Percentiles rank a stretch among this genome's conserved stretches.
Conservation (phyloP, 2,329 filamentous ascomycete species). For the Colletotrichum orchidophilum region DNA sequence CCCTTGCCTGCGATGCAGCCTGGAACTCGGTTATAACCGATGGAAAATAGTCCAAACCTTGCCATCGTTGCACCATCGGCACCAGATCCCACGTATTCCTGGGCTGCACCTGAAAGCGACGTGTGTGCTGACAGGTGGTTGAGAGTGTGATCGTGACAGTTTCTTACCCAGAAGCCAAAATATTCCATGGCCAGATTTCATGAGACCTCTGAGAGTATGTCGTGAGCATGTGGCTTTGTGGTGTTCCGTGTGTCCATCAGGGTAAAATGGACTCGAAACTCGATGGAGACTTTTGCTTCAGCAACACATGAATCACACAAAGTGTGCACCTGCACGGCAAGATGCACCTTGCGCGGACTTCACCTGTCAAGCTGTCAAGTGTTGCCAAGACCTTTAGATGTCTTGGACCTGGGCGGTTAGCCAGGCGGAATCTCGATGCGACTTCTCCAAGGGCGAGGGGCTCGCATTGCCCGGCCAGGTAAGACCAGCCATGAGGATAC, state of each 20-base stretch:
- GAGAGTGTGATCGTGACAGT: background rate
- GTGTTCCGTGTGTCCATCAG: background rate
- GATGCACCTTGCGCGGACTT: background rate
- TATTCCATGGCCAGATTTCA: background rate
- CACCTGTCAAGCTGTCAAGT: background rate
- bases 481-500: background rate
- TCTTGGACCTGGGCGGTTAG: background rate
- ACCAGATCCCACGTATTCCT: background rate
- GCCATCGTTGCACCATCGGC: background rate
- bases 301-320: background rate
- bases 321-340: background rate
- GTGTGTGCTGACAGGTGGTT: background rate
- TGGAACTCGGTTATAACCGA: conserved; percentile 12
- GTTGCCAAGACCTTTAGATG: background rate
- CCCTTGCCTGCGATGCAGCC: conserved; percentile 11
- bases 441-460: background rate
- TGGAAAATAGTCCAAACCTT: background rate
- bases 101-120: background rate
- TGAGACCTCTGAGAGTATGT: background rate
- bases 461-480: background rate
- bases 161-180: background rate
- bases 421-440: background rate
- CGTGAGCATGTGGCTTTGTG: background rate
- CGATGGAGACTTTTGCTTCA: too few species aligned
- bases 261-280: too few species aligned